Evolutionary conservation across 139 green algal species (phyloP), one percentile per base, ranked within the genome.

Genomic region (Monoraphidium neglectum): DNA sequence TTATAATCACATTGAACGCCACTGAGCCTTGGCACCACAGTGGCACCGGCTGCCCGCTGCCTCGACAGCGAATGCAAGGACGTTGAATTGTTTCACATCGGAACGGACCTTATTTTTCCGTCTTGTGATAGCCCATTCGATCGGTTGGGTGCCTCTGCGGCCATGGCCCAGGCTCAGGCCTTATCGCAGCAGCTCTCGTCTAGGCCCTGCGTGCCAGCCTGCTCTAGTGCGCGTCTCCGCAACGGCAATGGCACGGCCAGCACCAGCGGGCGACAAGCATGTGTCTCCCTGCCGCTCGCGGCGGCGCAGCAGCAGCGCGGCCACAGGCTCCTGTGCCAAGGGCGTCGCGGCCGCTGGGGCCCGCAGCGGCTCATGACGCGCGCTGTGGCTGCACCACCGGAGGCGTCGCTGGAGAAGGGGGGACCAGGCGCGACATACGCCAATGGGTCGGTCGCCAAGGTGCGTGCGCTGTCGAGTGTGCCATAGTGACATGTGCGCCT

Each of bases 371-470:
- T 65, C 24, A 30, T 49, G 18, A 32, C 43, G 23, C 60, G 62
- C 40, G 72, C 72, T n/a, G 72, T 71, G 33, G 72, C 43, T 18
- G 54, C 54, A 47, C 59, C 72, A 28, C 74, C 74, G 3, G 74
- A 79, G 49, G 46, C 51, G 5, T 32, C 72, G 4, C 30, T 81
- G 12, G 75, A 81, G 38, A 81, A 81, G 40, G 75, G 75, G 15
- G 75, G 75, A 13, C 75, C 75, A 13, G 75, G 66, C 23, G 46
- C 66, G 43, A 69, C 54, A 5, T 81, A 81, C 32, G 75, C n/a
- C 36, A 62, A 75, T 37, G 75, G 75, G 24, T 63, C 75, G n/a
- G 75, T 81, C 15, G 75, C 65, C 54, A 81, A 81, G 75, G 75
- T 81, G 35, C 18, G 51, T 33, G 46, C 24, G 43, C 2, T 51